Conservation (phyloP, 208 protist species). For the Hexamita inflata region DNA sequence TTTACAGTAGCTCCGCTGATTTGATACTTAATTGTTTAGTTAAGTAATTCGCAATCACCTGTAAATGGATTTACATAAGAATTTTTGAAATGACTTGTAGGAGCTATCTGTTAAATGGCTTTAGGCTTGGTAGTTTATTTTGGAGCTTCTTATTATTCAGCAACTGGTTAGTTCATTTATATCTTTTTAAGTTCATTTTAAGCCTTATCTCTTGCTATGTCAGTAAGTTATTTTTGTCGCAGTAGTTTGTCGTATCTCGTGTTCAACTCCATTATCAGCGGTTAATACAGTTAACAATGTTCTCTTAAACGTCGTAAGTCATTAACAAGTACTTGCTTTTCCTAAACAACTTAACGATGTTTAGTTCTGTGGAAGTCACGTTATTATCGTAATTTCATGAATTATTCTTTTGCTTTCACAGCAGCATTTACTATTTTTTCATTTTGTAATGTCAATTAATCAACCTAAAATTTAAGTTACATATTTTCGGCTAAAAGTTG, state of each 20-base stretch:
- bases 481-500: neutral
- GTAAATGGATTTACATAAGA: neutral
- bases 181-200: neutral
- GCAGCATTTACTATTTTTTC: neutral
- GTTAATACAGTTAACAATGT: neutral
- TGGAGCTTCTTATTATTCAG: neutral
- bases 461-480: neutral
- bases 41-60: neutral
- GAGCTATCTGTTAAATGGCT: neutral
- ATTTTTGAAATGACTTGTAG: neutral
- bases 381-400: neutral
- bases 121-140: neutral
- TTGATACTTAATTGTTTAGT: neutral
- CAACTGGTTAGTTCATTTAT: neutral
- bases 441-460: neutral
- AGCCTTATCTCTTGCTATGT: neutral
- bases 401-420: neutral
- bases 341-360: neutral
- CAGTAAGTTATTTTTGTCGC: neutral
- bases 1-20: neutral
- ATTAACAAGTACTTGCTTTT: neutral
- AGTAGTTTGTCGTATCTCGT: neutral
- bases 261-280: neutral
- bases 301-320: neutral
- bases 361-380: neutral